phyloP scores from a whole-genome alignment of 202 grass and related monocot genomes.

The Panicum hallii region DNA sequence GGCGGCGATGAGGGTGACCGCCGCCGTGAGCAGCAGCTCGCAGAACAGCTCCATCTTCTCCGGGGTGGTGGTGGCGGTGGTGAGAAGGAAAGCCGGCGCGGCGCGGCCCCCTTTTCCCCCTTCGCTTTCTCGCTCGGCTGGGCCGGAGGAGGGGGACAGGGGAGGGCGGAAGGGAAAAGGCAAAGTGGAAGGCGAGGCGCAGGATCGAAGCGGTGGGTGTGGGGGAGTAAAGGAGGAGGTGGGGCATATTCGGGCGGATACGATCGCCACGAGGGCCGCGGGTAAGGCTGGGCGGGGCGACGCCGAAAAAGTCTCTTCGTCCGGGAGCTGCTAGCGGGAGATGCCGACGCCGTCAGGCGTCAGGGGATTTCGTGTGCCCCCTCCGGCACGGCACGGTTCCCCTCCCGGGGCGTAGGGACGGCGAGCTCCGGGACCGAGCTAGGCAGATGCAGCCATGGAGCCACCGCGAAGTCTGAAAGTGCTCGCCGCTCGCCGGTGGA shows the following conservation, averaged over 20 bases:
- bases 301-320: constrained; percentile 40
- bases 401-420: neutral
- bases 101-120: neutral
- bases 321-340: constrained; percentile 32
- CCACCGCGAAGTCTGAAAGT: neutral
- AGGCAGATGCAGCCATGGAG: neutral
- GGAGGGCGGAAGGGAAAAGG: constrained; percentile 21
- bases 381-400: neutral
- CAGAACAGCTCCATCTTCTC: constrained; percentile 69
- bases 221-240: constrained; percentile 24
- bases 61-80: neutral
- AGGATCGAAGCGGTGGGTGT: constrained; percentile 4
- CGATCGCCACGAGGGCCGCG: constrained; percentile 43
- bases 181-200: neutral
- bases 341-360: constrained; percentile 26
- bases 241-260: constrained; percentile 74
- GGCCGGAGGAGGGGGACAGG: constrained; percentile 1
- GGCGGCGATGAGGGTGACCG: constrained; percentile 70
- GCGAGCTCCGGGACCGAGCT: neutral
- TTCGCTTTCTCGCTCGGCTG: constrained; percentile 57
- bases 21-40: constrained; percentile 82
- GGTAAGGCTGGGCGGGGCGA: neutral
- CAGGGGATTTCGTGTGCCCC: constrained; percentile 32
- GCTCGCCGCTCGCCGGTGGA: neutral
- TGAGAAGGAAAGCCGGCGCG: constrained; percentile 6